Base-by-base conservation (phyloP, 116 monocot genomes). In the Zostera marina region DNA sequence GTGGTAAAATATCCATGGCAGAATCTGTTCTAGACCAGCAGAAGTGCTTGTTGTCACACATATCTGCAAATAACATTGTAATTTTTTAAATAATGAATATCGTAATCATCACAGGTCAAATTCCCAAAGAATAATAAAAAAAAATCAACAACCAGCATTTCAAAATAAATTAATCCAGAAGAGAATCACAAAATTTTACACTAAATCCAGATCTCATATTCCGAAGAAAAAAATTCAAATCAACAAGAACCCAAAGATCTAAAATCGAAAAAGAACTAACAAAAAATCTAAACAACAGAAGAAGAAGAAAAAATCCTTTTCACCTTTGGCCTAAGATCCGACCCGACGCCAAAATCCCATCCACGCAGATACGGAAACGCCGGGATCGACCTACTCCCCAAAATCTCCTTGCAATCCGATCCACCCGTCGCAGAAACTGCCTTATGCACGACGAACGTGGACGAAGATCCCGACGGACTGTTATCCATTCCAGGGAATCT, bases 1-100 rank as follows among this genome's bases (percentile, higher is more conserved):
- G 71, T 98, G 96, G 58, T 82, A 98, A 67, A 76, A 98, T 42
- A 98, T 40, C 96, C 96, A 98, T 11, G 96, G 96, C 19, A 98
- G 66, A 56, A 98, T 98, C 76, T 98, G 96, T 47, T 98, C 96
- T 57, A 98, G 72, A 69, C 85, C 70, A 44, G 90, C 96, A 9
- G 96, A 98, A 51, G 96, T 98, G 70, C 86, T 98, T 47, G 90
- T 76, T 48, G 80, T 80, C 62, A 98, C 81, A 45, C 90, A 85
- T 74, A 98, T 86, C 96, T 98, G 76, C 62, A 68, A 21, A 46
- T 5, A 32, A 32, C 32, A 32, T 32, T 32, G 32, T 5, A 32
- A 32, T 32, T 32, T 32, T 2, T 5, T 32, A 3, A 32, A 32
- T 32, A 5, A 32, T 32, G 4, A 32, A 32, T 2, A 32, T 0